Base-by-base conservation (phyloP, 2,329 filamentous ascomycete species). In the Xylaria sp. region DNA sequence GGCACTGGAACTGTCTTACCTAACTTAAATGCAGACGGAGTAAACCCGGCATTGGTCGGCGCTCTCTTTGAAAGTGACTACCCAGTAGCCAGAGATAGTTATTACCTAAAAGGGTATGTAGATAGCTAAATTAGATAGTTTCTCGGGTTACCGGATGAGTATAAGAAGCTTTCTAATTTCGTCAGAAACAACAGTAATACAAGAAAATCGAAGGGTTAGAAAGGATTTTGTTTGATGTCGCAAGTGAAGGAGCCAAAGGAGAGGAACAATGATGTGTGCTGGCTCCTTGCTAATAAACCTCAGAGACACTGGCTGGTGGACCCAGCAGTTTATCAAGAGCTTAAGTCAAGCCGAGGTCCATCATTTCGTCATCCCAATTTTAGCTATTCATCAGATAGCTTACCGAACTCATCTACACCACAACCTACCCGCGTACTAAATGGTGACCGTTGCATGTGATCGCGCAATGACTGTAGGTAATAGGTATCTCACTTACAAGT, bases 341-440 rank as follows among this genome's bases (percentile, higher is more conserved):
- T 33, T 38, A 67, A 33, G 33, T 33, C 33, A 56, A 53, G 67
- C 67, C 69, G 67, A 69, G 69, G 67, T 54, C 56, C 58, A 49
- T 46, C 58, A 49, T 46, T 54, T 59, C 54, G 38, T 64, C 60
- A 54, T 54, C 33, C 13, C 54, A 26, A 20, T 48, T 23, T 31
- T n/a, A 33, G 23, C 46, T 53, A 49, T 23, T 56, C 31, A 31
- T 28, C n/a, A 57, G 13, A 33, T 28, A 59, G 28, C 26, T 60
- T 58, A 17, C 40, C 59, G 59, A 49, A 53, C 33, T 44, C 31
- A 61, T 36, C 36, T 49, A 28, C 49, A 42, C 40, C 26, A 26
- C 40, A 15, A 38, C 42, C 31, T 59, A 56, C 28, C 20, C 44
- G 40, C 15, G 20, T 48, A 36, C 44, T 58, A 42, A 26, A 63